Base-by-base conservation (phyloP, 345 rosid genomes). In the Hibiscus trionum region DNA sequence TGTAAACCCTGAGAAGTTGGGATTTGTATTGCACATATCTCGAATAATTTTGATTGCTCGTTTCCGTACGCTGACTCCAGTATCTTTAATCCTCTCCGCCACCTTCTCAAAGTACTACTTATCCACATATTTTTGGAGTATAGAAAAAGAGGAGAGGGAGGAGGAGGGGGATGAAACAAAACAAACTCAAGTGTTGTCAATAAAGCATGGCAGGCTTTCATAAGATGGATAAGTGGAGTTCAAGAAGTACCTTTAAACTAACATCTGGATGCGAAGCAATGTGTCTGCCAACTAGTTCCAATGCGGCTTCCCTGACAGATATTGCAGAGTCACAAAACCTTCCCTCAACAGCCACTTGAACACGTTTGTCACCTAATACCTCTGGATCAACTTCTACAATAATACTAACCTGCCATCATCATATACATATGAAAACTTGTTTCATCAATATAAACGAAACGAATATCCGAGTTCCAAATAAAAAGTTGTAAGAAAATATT, bases 241-340 rank as follows among this genome's bases (percentile, higher is more conserved):
- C 47, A 72, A 67, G 10, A 72, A 64, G 80, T 78, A 93, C 99
- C 98, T 95, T 80, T 81, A 89, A 77, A 72, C 94, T 94, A 77
- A 95, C 99, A 79, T 88, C 98, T 75, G 99, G 99, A 85, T 95
- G 96, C 33, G 97, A 92, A 69, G 98, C 91, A 82, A 95, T 95
- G 80, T 95, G 94, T 84, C 98, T 87, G 67, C 99, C 98, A 46
- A 95, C 99, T 79, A 95, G 98, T 83, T 95, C 99, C 77, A 95
- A 80, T 58, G 99, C 99, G 55, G 99, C 98, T 82, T 95, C 98
- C 79, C 99, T 95, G 29, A 86, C 99, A 75, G 99, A 95, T 79
- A 93, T 95, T 66, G 99, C 97, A 26, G 99, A 95, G 82, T 95
- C 99, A 73, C 99, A 95, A 82, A 95, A 92, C 85, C 99, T 89